phyloP scores from a whole-genome alignment of 176 grass and related monocot genomes.

The Phyllostachys edulis region DNA sequence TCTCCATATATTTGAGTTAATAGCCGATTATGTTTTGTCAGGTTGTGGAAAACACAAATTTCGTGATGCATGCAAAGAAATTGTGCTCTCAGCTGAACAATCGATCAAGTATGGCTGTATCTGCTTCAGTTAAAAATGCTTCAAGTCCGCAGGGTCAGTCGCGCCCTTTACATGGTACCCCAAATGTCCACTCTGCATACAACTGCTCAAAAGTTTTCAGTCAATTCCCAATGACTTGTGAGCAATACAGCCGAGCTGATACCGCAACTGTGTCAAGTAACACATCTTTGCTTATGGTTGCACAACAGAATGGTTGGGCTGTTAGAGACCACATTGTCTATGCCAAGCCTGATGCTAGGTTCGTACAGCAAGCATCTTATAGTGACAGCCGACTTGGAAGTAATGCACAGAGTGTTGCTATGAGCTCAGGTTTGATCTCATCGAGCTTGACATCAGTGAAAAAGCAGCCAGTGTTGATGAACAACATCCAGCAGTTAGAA shows the following conservation, averaged over 20 bases:
- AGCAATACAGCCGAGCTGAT: slow-evolving; percentile 27
- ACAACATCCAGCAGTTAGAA: no score
- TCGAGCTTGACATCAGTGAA: slow-evolving; percentile 41
- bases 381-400: slow-evolving; percentile 10
- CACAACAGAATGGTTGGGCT: slow-evolving; percentile 31
- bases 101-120: slow-evolving; percentile 40
- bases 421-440: slow-evolving; percentile 39
- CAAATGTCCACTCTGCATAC: slow-evolving; percentile 23
- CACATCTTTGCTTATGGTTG: slow-evolving; percentile 46
- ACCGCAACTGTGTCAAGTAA: slow-evolving; percentile 27
- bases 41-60: slow-evolving; percentile 75
- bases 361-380: slow-evolving; percentile 28
- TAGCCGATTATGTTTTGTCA: slow-evolving; percentile 21
- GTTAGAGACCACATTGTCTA: slow-evolving; percentile 31
- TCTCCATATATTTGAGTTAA: slow-evolving; percentile 14
- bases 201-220: slow-evolving; percentile 28
- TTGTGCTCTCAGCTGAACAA: slow-evolving; percentile 58
- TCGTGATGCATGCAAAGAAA: slow-evolving; percentile 67
- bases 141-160: slow-evolving; percentile 29
- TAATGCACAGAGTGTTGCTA: slow-evolving; percentile 31
- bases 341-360: slow-evolving; percentile 33
- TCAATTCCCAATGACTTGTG: slow-evolving; percentile 18
- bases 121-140: slow-evolving; percentile 50
- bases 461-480: no score
- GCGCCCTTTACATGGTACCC: slow-evolving; percentile 19